Base-by-base conservation (phyloP, 805 yeast genomes). In the Metschnikowia corniflorae region DNA sequence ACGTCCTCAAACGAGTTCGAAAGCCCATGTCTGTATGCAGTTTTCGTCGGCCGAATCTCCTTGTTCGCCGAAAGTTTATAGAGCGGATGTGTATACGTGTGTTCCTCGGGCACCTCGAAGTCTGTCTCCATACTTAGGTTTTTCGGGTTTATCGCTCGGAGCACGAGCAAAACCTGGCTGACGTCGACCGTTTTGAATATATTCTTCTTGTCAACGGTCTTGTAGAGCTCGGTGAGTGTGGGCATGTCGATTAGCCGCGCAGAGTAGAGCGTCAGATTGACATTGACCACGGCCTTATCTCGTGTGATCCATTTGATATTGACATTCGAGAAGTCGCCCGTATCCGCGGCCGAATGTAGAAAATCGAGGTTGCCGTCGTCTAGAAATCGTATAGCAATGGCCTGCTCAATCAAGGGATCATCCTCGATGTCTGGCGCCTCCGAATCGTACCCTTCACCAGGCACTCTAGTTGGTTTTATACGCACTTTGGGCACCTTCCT, bases 371-470 rank as follows among this genome's bases (percentile, higher is more conserved):
- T 82, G 7, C 73, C 68, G 41, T 81, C 86, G 48, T 76, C 71
- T n/a, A 80, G 46, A 63, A 91, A 79, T 37, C 98, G 70, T 28
- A 93, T 58, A 1, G 88, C 70, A 1, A 93, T 70, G 0, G 93
- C 95, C 47, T 86, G 95, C 54, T 93, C 97, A 7, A 87, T 67
- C 43, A 87, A 63, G 1, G 98, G 97, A 54, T 93, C 97, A 42
- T 88, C 96, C 56, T 93, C 98, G 17, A 86, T 68, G 47, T 91
- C 97, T 0, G 96, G 95, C 14, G 95, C 97, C 52, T 91, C 97
- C 2, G 95, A 83, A 55, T 91, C 98, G 59, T 91, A 91, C 1
- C 97, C 97, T 50, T 91, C 96, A 4, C 96, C 96, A 0, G 95
- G 93, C 3, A 82, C 71, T 49, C 95, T 68, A 0, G 77, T 70